phyloP scores from a whole-genome alignment of 2,329 filamentous ascomycete genomes.

The Rhynchosporium secalis region DNA sequence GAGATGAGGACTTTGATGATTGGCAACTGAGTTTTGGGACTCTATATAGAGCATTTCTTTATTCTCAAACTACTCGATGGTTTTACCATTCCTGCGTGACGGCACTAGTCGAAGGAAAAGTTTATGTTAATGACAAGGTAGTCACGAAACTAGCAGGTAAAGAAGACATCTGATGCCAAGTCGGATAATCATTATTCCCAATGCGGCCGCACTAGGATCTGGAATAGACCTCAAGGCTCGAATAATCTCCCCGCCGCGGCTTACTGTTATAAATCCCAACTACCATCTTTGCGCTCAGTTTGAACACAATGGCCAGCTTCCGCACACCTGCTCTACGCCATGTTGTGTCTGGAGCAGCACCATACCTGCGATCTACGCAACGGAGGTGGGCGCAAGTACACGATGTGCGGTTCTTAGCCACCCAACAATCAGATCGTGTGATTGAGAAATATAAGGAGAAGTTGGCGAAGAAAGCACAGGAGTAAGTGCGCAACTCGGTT shows the following conservation, averaged over 20 bases:
- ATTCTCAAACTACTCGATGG: too few relatives aligned
- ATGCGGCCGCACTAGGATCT: conserved; percentile 1
- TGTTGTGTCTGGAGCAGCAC: conserved; percentile 34
- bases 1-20: background rate
- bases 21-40: background rate
- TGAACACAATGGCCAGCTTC: conserved; percentile 50
- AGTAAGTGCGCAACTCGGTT: conserved; percentile 43
- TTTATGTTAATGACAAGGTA: background rate
- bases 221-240: background rate
- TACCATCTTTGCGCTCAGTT: background rate
- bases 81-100: too few relatives aligned
- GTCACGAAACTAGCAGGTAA: background rate
- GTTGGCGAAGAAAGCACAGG: conserved; percentile 76
- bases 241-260: background rate
- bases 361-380: conserved; percentile 51
- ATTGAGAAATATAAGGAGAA: conserved; percentile 86
- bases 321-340: conserved; percentile 52
- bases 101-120: too few relatives aligned
- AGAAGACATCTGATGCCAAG: background rate
- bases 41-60: background rate
- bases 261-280: background rate
- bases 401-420: conserved; percentile 86
- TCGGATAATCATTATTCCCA: conserved; percentile 12
- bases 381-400: conserved; percentile 89
- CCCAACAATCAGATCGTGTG: conserved; percentile 67